Evolutionary conservation across 1,284 basidiomycete species (phyloP), one percentile per base, ranked within the genome.

Genomic region (Ceratobasidium sp.): DNA sequence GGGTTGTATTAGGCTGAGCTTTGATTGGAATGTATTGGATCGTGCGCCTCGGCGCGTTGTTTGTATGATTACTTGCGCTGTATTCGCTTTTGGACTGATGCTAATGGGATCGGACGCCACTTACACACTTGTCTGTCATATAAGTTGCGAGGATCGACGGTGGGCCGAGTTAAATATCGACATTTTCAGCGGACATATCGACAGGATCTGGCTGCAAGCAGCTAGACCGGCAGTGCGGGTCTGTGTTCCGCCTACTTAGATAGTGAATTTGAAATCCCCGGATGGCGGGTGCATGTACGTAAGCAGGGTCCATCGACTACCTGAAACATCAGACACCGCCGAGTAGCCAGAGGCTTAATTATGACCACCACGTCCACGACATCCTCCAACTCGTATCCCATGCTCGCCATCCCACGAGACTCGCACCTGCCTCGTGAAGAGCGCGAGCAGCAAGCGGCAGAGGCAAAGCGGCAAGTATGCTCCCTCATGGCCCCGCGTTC

Each of bases 381-480:
- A 49, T 15, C 33, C 66, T 4, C n/a, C 66, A 26, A n/a, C n/a
- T 39, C 65, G 13, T 56, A 35, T 54, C 54, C 68, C 37, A 71
- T 71, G 68, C 53, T 71, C 13, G 68, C 68, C 8, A 26, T 71
- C 23, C 35, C 35, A 11, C 35, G 60, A 7, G 60, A 63, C 60
- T 17, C 39, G 17, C 60, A 63, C n/a, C 15, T 71, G 3, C 53
- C 68, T 5, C 68, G 68, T 28, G 68, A 71, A 37, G 53, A 71
- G 3, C 53, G 54, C 8, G 33, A 23, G 17, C 49, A 54, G 35
- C 45, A 67, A 31, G 53, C 37, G 45, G 66, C n/a, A 1, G 68
- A 71, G 54, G 68, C 68, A 17, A 71, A 71, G 42, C 68, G 68
- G 68, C 54, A 37, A 35, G 68, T 45, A n/a, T n/a, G 10, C 33